These are phyloP conservation scores for Neonectria hederae DNA, from an alignment of 2,329 filamentous ascomycete genomes.

Conservation along the genomic window DNA sequence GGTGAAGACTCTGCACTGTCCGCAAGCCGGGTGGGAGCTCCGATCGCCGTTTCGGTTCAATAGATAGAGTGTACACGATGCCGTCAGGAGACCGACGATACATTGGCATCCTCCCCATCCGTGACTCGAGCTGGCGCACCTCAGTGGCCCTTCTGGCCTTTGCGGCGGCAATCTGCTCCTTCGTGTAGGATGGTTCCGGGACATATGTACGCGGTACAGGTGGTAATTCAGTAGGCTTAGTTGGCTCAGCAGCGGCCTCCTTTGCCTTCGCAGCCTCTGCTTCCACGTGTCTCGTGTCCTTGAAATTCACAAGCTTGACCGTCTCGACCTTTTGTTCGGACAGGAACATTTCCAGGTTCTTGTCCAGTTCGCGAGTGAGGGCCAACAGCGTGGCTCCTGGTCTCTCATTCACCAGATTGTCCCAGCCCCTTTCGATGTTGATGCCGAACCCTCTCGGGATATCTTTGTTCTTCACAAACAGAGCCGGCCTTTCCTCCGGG, in stretches of 20 bases:
- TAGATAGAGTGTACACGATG: constrained; percentile 73
- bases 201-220: constrained; percentile 46
- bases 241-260: constrained; percentile 6
- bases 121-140: constrained; percentile 76
- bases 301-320: constrained; percentile 72
- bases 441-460: constrained; percentile 78
- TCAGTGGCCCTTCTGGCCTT: constrained; percentile 71
- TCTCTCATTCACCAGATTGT: constrained; percentile 66
- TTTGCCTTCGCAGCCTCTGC: constrained; percentile 22
- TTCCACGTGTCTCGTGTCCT: constrained; percentile 62
- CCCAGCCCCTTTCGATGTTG: constrained; percentile 81
- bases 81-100: constrained; percentile 78
- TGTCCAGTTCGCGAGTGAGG: constrained; percentile 76
- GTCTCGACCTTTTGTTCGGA: constrained; percentile 77
- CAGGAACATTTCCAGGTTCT: constrained; percentile 74
- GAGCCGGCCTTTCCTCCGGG: constrained; percentile 64
- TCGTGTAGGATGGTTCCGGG: constrained; percentile 61
- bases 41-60: constrained; percentile 70
- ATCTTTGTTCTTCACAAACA: constrained; percentile 73
- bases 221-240: constrained; percentile 19
- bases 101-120: constrained; percentile 72
- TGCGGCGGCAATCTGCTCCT: constrained; percentile 69
- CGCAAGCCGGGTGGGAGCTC: constrained; percentile 71
- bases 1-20: constrained; percentile 68
- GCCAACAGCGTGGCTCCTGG: constrained; percentile 68